Base-by-base conservation (phyloP, 129 eudicot species). In the Deinandra increscens region DNA sequence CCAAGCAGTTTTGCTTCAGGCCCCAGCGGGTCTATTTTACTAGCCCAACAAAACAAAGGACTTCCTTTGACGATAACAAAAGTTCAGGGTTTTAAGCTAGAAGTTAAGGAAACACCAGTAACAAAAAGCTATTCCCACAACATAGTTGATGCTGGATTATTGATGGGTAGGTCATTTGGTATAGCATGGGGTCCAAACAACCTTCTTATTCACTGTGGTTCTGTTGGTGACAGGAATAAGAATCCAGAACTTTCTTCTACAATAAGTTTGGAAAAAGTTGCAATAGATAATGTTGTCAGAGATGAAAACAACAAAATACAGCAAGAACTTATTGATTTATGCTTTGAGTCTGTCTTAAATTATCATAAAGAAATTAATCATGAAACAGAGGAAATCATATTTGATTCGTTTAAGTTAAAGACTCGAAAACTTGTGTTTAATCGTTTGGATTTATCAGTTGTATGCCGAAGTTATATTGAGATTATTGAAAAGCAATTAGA, bases 131-230 rank as follows among this genome's bases (percentile, higher is more conserved):
- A 84, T 68, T 92, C 95, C 18, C 62, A 78, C 64, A 92, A 92
- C 75, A 56, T 92, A 54, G 93, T 89, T 53, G 97, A 93, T 78
- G 95, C 99, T 36, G 88, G 82, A 76, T 71, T 93, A 74, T 89
- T 89, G 75, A 93, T 93, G 99, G 90, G 97, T 31, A 80, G 88
- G 77, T 88, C 95, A 38, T 93, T 89, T 74, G 86, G 95, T 59
- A 90, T 89, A 78, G 90, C 92, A 17, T 93, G 92, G 95, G 99
- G 97, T 75, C 98, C 98, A 37, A 85, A 87, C 72, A 91, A 89
- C 59, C 78, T 89, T 45, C 92, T 93, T 72, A 86, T 93, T 81
- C 92, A 89, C 80, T 85, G 85, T 73, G 92, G 95, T 65, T 76
- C 60, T 38, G 87, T 79, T 75, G 86, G 90, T 44, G 69, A 80